These are phyloP conservation scores for Solanum corneliomulleri DNA, from an alignment of 257 asterid species.

Conservation along the genomic window DNA sequence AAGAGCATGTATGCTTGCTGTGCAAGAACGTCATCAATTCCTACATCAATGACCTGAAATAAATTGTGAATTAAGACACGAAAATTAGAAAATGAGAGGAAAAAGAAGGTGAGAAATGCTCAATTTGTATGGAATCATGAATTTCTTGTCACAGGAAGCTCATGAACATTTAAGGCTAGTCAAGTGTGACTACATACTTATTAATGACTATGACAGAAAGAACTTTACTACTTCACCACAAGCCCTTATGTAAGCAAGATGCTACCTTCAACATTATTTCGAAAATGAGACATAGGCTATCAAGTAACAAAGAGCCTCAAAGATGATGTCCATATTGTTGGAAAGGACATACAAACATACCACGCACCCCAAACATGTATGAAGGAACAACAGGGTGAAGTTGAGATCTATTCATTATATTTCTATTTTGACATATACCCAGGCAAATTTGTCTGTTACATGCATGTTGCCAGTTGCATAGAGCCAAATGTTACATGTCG, in stretches of 20 bases:
- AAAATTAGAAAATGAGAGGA: not conserved
- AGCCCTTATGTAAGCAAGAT: not conserved
- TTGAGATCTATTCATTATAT: not conserved
- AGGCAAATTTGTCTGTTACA: not conserved
- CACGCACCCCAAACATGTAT: not conserved
- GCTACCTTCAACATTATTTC: not conserved
- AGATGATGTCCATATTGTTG: not conserved
- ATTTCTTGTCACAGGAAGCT: not conserved
- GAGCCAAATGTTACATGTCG: not conserved
- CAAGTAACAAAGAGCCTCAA: not conserved
- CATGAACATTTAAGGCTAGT: not conserved
- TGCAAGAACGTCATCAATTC: conserved; percentile 71
- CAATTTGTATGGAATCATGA: not conserved
- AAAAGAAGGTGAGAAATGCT: not conserved
- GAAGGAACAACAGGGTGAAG: not conserved
- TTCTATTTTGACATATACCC: not conserved
- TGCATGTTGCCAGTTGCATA: not conserved
- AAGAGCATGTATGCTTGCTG: conserved; percentile 96
- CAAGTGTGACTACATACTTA: not conserved
- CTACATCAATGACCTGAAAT: conserved; percentile 52
- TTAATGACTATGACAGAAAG: not conserved
- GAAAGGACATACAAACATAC: not conserved
- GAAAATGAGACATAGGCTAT: not conserved
- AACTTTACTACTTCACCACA: not conserved
- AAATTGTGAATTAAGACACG: not conserved